Evolutionary conservation across 1,284 basidiomycete genomes (phyloP).

Genomic region (Puccinia novopanici): DNA sequence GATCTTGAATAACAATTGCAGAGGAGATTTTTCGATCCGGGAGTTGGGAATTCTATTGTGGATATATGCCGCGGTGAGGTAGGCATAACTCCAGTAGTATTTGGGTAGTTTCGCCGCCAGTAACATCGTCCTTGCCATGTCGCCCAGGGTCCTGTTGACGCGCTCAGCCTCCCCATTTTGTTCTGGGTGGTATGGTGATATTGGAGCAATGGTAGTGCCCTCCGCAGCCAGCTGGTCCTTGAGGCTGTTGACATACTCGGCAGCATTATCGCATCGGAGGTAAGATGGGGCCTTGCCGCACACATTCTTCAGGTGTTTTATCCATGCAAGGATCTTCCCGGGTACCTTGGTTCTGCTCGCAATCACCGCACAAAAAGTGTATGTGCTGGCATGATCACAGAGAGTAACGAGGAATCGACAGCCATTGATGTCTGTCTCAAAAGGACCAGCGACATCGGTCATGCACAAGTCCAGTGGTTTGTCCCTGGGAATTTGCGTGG

Average conservation of each 20-base stretch:
- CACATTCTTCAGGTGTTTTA: not conserved
- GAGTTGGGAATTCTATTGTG: conserved; percentile 8
- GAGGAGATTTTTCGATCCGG: not conserved
- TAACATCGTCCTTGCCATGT: not conserved
- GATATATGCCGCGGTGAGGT: not conserved
- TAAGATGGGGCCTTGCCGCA: not conserved
- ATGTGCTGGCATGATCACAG: not conserved
- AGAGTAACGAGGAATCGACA: not conserved
- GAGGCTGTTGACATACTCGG: too few species aligned
- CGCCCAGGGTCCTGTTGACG: not conserved
- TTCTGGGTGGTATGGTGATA: not conserved
- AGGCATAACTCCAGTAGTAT: not conserved
- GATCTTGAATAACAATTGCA: not conserved
- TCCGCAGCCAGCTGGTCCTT: not conserved
- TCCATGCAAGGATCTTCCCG: not conserved
- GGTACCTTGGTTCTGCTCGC: not conserved
- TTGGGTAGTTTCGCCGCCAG: not conserved
- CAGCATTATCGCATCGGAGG: not conserved
- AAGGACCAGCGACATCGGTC: too few species aligned
- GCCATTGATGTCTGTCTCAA: not conserved
- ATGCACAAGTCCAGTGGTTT: not conserved
- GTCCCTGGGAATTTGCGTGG: not conserved
- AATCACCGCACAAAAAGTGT: not conserved
- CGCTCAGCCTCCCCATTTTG: conserved; percentile 27
- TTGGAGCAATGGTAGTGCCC: not conserved